Conservation (phyloP, 208 protist species). For the Trypanosoma melophagium region DNA sequence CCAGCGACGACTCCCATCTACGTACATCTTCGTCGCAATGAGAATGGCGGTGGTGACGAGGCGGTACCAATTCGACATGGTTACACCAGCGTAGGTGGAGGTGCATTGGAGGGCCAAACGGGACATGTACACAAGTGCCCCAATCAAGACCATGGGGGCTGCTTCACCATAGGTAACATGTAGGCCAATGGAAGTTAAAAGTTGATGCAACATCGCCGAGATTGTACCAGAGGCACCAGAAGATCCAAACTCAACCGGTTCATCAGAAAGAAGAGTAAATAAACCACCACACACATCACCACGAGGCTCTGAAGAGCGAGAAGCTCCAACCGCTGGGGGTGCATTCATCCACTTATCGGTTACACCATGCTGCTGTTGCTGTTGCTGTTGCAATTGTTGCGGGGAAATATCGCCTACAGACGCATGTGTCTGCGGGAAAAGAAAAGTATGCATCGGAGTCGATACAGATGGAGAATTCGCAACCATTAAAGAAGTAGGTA, state of each 20-base stretch:
- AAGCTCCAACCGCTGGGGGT: background rate
- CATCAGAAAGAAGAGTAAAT: constrained; percentile 9
- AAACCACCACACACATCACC: constrained; percentile 5
- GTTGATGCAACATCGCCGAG: constrained; percentile 28
- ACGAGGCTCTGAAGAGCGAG: background rate
- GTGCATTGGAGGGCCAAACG: constrained; percentile 50
- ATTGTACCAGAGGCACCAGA: too few relatives aligned
- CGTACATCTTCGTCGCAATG: constrained; percentile 87
- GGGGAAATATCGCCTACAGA: background rate
- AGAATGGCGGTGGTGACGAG: constrained; percentile 68
- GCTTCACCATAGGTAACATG: constrained; percentile 34
- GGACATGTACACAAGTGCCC: constrained; percentile 74
- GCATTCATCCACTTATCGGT: background rate
- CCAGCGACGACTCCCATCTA: constrained; percentile 50
- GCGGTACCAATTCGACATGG: constrained; percentile 76
- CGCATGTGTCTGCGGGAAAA: background rate
- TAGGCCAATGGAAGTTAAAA: constrained; percentile 39
- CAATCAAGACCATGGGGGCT: constrained; percentile 78
- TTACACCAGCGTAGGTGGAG: constrained; percentile 56
- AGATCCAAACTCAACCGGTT: constrained; percentile 2
- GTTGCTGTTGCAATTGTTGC: too few relatives aligned
- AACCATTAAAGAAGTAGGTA: background rate
- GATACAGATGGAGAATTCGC: background rate
- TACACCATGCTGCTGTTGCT: too few relatives aligned
- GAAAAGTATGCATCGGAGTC: background rate